Conservation (phyloP, 495 filamentous ascomycete species). For the Beverwykella pulmonaria region DNA sequence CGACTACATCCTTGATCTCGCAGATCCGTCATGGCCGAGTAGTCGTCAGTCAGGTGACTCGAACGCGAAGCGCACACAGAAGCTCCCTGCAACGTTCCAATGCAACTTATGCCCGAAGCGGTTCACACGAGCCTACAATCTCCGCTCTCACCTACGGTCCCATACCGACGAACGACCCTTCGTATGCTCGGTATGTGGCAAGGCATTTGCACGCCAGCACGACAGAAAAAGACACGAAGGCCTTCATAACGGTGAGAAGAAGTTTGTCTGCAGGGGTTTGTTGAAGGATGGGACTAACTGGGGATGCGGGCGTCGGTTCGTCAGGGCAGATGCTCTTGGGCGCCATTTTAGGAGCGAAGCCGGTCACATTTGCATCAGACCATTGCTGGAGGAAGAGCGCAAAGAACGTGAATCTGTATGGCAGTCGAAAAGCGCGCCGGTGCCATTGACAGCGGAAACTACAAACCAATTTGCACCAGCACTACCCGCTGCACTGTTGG, state of each 20-base stretch:
- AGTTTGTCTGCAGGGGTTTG: slow-evolving; percentile 86
- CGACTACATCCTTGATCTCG: slow-evolving; percentile 86
- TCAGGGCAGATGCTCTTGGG: slow-evolving; percentile 88
- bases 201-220: slow-evolving; percentile 82
- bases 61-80: slow-evolving; percentile 95
- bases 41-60: too few species aligned
- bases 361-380: slow-evolving; percentile 93
- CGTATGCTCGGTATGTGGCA: slow-evolving; percentile 89
- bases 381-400: slow-evolving; percentile 81
- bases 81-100: slow-evolving; percentile 44
- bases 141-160: slow-evolving; percentile 88
- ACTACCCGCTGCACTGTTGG: background rate
- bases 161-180: slow-evolving; percentile 93
- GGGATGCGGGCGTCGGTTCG: slow-evolving; percentile 89
- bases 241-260: slow-evolving; percentile 89
- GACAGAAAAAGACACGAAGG: slow-evolving; percentile 92
- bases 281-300: slow-evolving; percentile 74
- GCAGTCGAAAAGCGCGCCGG: background rate
- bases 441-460: background rate
- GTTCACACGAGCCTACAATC: slow-evolving; percentile 63
- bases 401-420: background rate
- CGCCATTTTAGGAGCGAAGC: slow-evolving; percentile 94
- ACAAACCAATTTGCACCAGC: background rate
- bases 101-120: slow-evolving; percentile 50
- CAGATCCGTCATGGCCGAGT: slow-evolving; percentile 94